Evolutionary conservation across 2,329 filamentous ascomycete species (phyloP), one percentile per base, ranked within the genome.

Genomic region (Aspergillus tanneri): DNA sequence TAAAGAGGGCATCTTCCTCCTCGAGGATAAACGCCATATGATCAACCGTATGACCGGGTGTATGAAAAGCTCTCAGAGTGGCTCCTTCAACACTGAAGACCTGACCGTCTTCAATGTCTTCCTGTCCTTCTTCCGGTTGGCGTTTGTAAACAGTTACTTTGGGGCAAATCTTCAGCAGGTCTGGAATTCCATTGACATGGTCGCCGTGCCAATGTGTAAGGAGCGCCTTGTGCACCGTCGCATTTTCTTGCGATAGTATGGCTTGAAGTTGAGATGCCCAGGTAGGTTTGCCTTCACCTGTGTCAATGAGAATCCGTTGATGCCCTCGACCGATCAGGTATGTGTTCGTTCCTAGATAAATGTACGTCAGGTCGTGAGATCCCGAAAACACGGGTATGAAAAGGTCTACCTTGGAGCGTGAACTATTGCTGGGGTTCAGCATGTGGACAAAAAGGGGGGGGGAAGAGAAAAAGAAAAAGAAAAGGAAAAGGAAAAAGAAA

Each of bases 141-240:
- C 84, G 74, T 67, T 93, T 92, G 71, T 84, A 82, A 30, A 93
- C 69, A 18, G 73, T 74, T 5, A 80, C 83, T 14, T 77, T 64
- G 0, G 88, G 86, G n/a, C 77, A 87, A 19, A 86, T 64, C 11
- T 72, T 68, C 14, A 84, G 73, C 1, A 96, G 74, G 59, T 95
- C 84, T 2, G 72, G 66, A 19, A 96, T 80, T 6, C 93, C 93
- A 19, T 84, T 82, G 5, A 85, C 79, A 64, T 99, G 93, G 64
- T 99, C 93, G 34, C 75, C 80, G 65, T 99, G 93, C 90, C 91
- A 95, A 68, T 99, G 93, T 0, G 91, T 95, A 40, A 99, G 76
- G 18, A 99, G 76, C 0, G 85, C 84, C 14, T 77, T 74, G n/a
- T 82, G 76, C 19, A 97, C 75, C 0, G 76, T 80, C 16, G 86